phyloP scores from a whole-genome alignment of 2,329 filamentous ascomycete genomes.

The Aspergillus udagawae region DNA sequence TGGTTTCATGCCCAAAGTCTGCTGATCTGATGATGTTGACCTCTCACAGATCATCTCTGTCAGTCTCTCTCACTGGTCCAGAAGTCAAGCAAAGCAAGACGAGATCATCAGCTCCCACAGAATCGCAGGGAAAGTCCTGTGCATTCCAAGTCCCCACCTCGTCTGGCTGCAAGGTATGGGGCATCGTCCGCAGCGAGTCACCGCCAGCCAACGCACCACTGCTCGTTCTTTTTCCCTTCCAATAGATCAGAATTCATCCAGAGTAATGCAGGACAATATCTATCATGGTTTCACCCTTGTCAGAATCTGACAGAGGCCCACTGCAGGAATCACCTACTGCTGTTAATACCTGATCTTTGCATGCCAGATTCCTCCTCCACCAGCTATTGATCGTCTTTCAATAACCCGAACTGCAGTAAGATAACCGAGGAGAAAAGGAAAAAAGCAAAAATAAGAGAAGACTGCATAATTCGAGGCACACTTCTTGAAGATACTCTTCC shows the following conservation, averaged over 20 bases:
- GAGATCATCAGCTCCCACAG: neutral
- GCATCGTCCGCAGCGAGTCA: slow-evolving; percentile 17
- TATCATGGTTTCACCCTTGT: neutral
- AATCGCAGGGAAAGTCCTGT: neutral
- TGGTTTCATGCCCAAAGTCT: neutral
- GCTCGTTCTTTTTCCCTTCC: neutral
- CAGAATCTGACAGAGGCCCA: neutral
- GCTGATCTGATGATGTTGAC: neutral
- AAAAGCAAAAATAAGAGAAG: slow-evolving; percentile 1
- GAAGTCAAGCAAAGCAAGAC: neutral
- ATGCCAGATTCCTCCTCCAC: too few relatives aligned
- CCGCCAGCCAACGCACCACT: slow-evolving; percentile 22
- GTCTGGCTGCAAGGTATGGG: slow-evolving; percentile 10
- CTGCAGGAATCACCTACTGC: neutral
- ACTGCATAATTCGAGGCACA: neutral
- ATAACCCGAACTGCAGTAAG: neutral
- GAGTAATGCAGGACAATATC: neutral
- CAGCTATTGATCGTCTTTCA: neutral
- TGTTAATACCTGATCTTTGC: neutral
- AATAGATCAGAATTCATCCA: neutral
- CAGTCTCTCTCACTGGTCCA: neutral
- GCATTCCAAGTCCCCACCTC: neutral
- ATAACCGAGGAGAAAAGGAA: slow-evolving; percentile 1
- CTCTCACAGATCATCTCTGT: neutral
- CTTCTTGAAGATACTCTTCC: neutral